Base-by-base conservation (phyloP, 768 basidiomycete species). In the Lactarius evosmus region DNA sequence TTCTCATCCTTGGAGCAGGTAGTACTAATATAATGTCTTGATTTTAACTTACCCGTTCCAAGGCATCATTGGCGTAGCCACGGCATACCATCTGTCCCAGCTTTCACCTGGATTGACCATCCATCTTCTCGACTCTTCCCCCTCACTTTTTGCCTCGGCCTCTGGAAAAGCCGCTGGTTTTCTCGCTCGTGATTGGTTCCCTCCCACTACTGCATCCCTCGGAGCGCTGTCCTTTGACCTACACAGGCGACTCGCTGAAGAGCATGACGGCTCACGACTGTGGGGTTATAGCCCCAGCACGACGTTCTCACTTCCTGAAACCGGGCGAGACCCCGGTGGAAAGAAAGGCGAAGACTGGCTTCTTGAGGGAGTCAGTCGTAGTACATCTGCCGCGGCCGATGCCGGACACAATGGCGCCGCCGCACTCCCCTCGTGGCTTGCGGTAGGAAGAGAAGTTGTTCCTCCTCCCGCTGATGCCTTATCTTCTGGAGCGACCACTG, bases 41-140 rank as follows among this genome's bases (percentile, higher is more conserved):
- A 7, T 29, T 36, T 30, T 6, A 6, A 57, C 29, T 38, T 6
- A 12, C 41, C 50, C 9, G n/a, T 62, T 25, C 46, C 36, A 22
- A 57, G 61, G 82, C 36, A 80, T 83, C 69, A 75, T 81, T 60
- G 80, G 81, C 33, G 73, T 78, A 59, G 75, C 75, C 29, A 78
- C 78, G 14, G 80, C 80, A 8, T 79, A 79, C 73, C 77, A 77
- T 69, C 71, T 75, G 49, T 72, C 75, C 32, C 27, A 56, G 29
- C 70, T 74, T 58, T 65, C 74, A 0, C 58, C 68, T 9, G 67
- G 58, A 3, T 56, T 69, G 19, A 68, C 62, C n/a, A 77, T 81
- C 66, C 78, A 77, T 58, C 70, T 81, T 66, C 69, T 81, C 57
- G 79, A 82, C 67, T 70, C 75, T 6, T 70, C 70, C 1, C 76